Percentiles rank a stretch among this genome's conserved stretches.
phyloP scores from a whole-genome alignment of 768 basidiomycete genomes.

The Obba rivulosa region DNA sequence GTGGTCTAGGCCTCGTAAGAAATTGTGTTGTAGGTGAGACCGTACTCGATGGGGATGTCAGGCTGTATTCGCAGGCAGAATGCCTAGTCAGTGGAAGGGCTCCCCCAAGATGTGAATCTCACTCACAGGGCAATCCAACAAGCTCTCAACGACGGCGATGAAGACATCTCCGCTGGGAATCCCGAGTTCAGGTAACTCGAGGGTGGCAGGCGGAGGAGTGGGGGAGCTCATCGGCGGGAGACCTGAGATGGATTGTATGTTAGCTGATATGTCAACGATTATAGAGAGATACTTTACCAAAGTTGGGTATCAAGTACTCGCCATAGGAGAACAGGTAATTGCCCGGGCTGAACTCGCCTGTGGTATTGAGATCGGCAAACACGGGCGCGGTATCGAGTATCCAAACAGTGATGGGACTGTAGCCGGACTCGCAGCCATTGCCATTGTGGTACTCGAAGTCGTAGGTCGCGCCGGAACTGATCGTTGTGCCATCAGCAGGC shows the following conservation, averaged over 20 bases:
- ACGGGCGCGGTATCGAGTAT: conserved; percentile 9
- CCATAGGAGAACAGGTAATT: conserved; percentile 14
- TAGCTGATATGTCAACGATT: neutral
- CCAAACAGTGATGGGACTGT: conserved; percentile 13
- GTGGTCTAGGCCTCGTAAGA: conserved; percentile 3
- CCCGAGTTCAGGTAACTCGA: conserved; percentile 7
- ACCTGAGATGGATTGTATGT: neutral
- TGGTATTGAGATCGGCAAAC: conserved; percentile 2
- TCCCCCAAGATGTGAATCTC: neutral
- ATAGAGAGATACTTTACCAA: conserved; percentile 4
- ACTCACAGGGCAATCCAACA: conserved; percentile 14
- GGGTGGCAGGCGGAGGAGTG: conserved; percentile 10
- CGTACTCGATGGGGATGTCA: conserved; percentile 7
- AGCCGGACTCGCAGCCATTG: conserved; percentile 17
- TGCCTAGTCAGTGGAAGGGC: too few relatives aligned
- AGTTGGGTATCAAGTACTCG: conserved; percentile 15
- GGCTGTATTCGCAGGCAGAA: conserved; percentile 1
- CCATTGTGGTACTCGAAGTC: conserved; percentile 11
- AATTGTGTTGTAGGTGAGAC: conserved; percentile 10
- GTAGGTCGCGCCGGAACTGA: conserved; percentile 10
- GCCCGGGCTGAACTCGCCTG: conserved; percentile 11
- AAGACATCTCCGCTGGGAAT: conserved; percentile 7
- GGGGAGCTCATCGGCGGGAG: conserved; percentile 9
- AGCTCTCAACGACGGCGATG: conserved; percentile 15
- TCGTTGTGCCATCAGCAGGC: conserved; percentile 5